phyloP scores from a whole-genome alignment of 2,329 filamentous ascomycete species.

The Xylariaceae sp. region DNA sequence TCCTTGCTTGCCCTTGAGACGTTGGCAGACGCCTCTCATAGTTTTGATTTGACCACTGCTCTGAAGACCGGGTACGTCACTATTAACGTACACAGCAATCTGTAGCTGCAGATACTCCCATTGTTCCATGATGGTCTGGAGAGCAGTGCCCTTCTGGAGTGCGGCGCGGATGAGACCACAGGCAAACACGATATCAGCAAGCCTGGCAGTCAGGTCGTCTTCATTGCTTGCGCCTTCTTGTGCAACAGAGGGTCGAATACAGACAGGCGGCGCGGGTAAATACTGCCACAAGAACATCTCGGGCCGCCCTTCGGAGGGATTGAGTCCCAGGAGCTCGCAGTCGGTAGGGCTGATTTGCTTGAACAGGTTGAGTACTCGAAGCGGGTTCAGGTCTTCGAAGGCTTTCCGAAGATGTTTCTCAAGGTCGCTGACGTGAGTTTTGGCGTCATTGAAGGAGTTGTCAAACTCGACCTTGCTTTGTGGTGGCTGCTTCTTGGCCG shows the following conservation, averaged over 20 bases:
- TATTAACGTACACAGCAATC: constrained; percentile 97
- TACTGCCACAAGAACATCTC: constrained; percentile 99
- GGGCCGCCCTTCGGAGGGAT: constrained; percentile 79
- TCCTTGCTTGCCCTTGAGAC: constrained; percentile 94
- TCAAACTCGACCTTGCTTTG: constrained; percentile 81
- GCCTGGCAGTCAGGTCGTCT: constrained; percentile 92
- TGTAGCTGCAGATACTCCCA: constrained; percentile 97
- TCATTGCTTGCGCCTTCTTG: constrained; percentile 93
- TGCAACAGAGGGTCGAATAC: constrained; percentile 87
- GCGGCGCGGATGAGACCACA: constrained; percentile 83
- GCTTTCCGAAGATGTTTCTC: constrained; percentile 91
- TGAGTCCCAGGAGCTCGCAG: constrained; percentile 85
- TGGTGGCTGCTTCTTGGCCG: constrained; percentile 78
- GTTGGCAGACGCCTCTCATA: constrained; percentile 90
- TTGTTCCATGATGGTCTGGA: constrained; percentile 92
- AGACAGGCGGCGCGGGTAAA: constrained; percentile 87
- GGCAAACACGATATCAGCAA: constrained; percentile 94
- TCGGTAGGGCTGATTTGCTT: constrained; percentile 80
- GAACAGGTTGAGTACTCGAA: constrained; percentile 86
- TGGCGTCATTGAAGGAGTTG: constrained; percentile 75
- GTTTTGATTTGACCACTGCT: constrained; percentile 83
- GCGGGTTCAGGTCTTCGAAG: constrained; percentile 88
- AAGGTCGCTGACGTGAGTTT: constrained; percentile 72
- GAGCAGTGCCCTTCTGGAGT: constrained; percentile 74
- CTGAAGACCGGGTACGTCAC: constrained; percentile 87